phyloP scores from a whole-genome alignment of 2,329 filamentous ascomycete species.

The Aspergillus floridensis region DNA sequence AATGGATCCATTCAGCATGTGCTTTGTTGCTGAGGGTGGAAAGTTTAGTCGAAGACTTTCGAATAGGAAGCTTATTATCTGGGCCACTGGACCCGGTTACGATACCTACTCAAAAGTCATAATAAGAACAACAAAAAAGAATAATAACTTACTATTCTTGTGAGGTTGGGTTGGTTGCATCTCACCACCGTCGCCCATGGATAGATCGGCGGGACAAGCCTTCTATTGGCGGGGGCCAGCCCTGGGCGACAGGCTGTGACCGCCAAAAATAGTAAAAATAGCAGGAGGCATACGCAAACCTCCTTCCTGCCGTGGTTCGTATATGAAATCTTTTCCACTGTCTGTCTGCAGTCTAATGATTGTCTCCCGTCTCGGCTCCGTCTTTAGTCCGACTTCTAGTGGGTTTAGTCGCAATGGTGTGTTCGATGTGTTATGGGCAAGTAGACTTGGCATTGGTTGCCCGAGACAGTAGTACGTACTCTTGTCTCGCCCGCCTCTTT shows the following conservation, averaged over 20 bases:
- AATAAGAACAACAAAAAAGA: no score
- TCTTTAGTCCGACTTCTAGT: neutral
- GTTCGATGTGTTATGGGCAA: neutral
- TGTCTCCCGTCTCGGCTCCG: no score
- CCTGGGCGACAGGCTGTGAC: neutral
- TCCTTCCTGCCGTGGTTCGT: conserved; percentile 1
- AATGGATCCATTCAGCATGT: neutral
- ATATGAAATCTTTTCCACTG: neutral
- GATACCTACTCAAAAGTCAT: no score
- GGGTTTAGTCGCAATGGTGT: neutral
- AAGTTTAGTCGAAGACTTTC: neutral
- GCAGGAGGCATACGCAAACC: conserved; percentile 16
- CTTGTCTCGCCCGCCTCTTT: neutral
- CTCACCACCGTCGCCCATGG: neutral
- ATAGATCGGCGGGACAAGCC: conserved; percentile 2
- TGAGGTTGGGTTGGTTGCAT: neutral
- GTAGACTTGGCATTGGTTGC: neutral
- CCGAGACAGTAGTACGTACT: neutral
- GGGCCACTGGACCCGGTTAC: neutral
- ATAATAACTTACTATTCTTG: neutral
- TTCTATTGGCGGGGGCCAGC: conserved; percentile 4
- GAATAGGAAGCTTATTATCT: neutral
- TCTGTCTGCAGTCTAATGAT: no score
- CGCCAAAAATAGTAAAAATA: conserved; percentile 15
- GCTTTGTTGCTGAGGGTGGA: neutral